These are phyloP conservation scores for Tetrahymena elliotti DNA, from an alignment of 73 alveolate species.

Conservation along the genomic window DNA sequence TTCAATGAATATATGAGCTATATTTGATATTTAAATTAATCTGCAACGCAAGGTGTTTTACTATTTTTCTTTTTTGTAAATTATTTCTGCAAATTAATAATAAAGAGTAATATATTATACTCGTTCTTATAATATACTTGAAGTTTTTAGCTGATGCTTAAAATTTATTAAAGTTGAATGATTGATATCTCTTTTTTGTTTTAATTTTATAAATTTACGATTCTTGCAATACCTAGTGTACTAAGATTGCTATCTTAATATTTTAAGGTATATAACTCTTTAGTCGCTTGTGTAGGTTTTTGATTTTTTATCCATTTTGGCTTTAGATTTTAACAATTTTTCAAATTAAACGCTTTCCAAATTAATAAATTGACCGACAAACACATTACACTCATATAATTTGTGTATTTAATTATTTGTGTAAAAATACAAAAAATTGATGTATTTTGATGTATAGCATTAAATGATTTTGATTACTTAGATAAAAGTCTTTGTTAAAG, in stretches of 20 bases:
- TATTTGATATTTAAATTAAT: neutral
- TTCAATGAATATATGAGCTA: too few relatives aligned
- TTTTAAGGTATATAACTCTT: neutral
- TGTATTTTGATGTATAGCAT: too few relatives aligned
- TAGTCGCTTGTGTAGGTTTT: neutral
- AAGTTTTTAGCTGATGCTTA: neutral
- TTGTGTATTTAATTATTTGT: neutral
- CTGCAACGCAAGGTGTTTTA: neutral
- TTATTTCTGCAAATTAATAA: neutral
- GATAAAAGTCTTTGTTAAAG: neutral
- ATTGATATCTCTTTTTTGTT: neutral
- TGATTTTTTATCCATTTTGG: neutral
- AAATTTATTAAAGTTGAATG: neutral
- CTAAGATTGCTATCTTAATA: too few relatives aligned
- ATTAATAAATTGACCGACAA: neutral
- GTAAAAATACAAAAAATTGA: too few relatives aligned
- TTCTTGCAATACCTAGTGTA: neutral
- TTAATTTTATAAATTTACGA: too few relatives aligned
- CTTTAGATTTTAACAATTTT: too few relatives aligned
- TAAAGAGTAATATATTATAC: neutral
- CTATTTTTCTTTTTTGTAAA: neutral
- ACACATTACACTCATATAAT: neutral
- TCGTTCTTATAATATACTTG: neutral
- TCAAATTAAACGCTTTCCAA: neutral
- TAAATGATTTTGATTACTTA: neutral